Evolutionary conservation across 2,329 filamentous ascomycete genomes (phyloP).

Genomic region (Neofusicoccum umdonicola): DNA sequence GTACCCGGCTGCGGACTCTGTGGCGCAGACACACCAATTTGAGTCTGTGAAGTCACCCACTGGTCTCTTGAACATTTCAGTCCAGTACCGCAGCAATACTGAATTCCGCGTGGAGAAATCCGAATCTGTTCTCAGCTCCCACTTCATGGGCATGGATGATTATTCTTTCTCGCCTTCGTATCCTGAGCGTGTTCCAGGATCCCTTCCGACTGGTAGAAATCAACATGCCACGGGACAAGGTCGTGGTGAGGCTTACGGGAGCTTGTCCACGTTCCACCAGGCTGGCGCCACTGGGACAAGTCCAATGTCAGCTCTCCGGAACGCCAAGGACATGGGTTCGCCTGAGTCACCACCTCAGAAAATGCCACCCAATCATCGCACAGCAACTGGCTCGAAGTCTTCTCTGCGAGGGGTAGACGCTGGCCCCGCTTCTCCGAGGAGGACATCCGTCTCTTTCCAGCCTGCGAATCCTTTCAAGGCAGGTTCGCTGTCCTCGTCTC

Average conservation of each 20-base stretch:
- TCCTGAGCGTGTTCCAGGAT: slow-evolving; percentile 65
- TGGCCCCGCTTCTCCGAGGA: slow-evolving; percentile 54
- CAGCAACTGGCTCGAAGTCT: slow-evolving; percentile 48
- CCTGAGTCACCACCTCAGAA: slow-evolving; percentile 52
- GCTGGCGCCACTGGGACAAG: slow-evolving; percentile 78
- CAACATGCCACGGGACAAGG: slow-evolving; percentile 53
- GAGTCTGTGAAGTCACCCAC: slow-evolving; percentile 82
- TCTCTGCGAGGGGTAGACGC: slow-evolving; percentile 52
- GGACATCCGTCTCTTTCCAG: slow-evolving; percentile 85
- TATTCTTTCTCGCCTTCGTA: slow-evolving; percentile 80
- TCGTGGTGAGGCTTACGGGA: slow-evolving; percentile 79
- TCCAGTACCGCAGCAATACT: slow-evolving; percentile 83
- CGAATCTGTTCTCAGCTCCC: slow-evolving; percentile 84
- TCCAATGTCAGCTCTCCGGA: slow-evolving; percentile 78
- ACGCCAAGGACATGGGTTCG: slow-evolving; percentile 58
- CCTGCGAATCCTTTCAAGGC: slow-evolving; percentile 76
- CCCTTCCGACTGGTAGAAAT: slow-evolving; percentile 64
- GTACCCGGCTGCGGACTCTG: slow-evolving; percentile 51
- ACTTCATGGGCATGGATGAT: slow-evolving; percentile 89
- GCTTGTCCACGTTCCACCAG: slow-evolving; percentile 80
- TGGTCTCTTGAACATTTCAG: slow-evolving; percentile 76
- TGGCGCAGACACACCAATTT: slow-evolving; percentile 75
- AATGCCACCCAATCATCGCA: slow-evolving; percentile 45
- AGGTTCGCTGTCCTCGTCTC: slow-evolving; percentile 88
- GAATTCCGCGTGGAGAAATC: slow-evolving; percentile 90